Percentiles rank a stretch among this genome's conserved stretches.
phyloP scores from a whole-genome alignment of 2,329 filamentous ascomycete species.

The Corinectria fuckeliana region DNA sequence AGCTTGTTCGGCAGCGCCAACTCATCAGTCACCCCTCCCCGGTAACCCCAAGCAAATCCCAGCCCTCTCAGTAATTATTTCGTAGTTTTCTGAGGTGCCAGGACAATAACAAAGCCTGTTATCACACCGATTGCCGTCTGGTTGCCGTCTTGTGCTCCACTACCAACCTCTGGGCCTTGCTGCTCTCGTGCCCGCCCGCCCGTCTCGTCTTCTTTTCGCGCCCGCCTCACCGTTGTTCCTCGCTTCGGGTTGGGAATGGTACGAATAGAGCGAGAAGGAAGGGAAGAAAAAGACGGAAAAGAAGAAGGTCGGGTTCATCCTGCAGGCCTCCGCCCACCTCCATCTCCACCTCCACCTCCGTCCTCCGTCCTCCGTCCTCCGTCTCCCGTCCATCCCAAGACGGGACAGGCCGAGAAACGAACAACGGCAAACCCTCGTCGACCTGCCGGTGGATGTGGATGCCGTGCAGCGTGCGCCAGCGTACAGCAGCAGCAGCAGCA shows the following conservation, averaged over 20 bases:
- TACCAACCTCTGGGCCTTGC: conserved; percentile 12
- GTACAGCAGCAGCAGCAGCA: conserved; percentile 10
- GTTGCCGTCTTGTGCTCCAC: conserved; percentile 4
- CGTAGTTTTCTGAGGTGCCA: conserved; percentile 19
- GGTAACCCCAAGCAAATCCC: conserved; percentile 10
- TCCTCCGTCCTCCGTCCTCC: not conserved
- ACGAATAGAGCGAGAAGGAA: not conserved
- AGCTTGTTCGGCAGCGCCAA: conserved; percentile 47
- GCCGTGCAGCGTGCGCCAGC: conserved; percentile 7
- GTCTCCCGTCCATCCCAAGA: not conserved
- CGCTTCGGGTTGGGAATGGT: conserved; percentile 7
- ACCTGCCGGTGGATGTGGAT: conserved; percentile 9
- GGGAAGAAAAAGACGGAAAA: not conserved
- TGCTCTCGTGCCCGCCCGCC: too few species aligned
- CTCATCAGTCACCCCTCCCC: conserved; percentile 46
- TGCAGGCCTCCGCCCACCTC: not conserved
- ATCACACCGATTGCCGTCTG: conserved; percentile 18
- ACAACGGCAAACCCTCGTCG: not conserved
- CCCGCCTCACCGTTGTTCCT: not conserved
- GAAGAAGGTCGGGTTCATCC: not conserved
- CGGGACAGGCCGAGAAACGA: not conserved
- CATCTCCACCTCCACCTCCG: not conserved
- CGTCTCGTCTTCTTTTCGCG: not conserved
- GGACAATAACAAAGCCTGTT: conserved; percentile 45
- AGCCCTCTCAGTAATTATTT: conserved; percentile 23